Evolutionary conservation across 2,329 filamentous ascomycete species (phyloP).

Genomic region (Cephalotrichum gorgonifer): DNA sequence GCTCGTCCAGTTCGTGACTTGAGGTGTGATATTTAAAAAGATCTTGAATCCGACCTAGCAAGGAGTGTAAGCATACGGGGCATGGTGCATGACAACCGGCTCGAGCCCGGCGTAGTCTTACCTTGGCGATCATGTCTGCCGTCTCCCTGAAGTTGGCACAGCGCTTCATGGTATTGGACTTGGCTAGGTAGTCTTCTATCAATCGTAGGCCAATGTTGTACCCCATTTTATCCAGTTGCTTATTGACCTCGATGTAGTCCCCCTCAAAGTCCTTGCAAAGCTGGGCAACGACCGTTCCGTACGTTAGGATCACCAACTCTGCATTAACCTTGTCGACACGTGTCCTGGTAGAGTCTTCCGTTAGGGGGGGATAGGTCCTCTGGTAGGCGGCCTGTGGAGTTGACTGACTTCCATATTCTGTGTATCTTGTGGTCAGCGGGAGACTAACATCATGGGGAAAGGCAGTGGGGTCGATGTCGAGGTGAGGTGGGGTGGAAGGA

Average conservation of each 20-base stretch:
- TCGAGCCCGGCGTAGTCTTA: slow-evolving; percentile 21
- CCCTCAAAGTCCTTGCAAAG: slow-evolving; percentile 93
- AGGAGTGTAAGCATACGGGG: slow-evolving; percentile 10
- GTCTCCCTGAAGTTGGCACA: slow-evolving; percentile 93
- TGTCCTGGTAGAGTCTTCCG: slow-evolving; percentile 46
- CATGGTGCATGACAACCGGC: background rate
- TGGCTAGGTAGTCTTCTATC: slow-evolving; percentile 96
- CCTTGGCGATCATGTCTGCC: slow-evolving; percentile 92
- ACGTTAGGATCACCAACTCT: slow-evolving; percentile 92
- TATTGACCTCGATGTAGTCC: slow-evolving; percentile 92
- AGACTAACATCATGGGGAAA: slow-evolving; percentile 8
- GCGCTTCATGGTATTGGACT: slow-evolving; percentile 78
- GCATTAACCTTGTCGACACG: slow-evolving; percentile 97
- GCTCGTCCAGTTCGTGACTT: slow-evolving; percentile 88
- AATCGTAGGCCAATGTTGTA: slow-evolving; percentile 95
- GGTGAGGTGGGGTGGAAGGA: background rate
- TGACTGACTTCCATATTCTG: slow-evolving; percentile 86
- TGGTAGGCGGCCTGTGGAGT: background rate
- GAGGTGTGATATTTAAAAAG: slow-evolving; percentile 92
- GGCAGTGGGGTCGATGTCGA: too few relatives aligned
- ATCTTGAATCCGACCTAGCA: slow-evolving; percentile 92
- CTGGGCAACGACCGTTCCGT: slow-evolving; percentile 94
- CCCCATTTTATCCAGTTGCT: slow-evolving; percentile 97
- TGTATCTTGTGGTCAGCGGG: slow-evolving; percentile 14
- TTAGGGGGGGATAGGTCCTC: background rate